Evolutionary conservation across 257 asterid genomes (phyloP), one percentile per base, ranked within the genome.

Genomic region (Cordia subcordata): DNA sequence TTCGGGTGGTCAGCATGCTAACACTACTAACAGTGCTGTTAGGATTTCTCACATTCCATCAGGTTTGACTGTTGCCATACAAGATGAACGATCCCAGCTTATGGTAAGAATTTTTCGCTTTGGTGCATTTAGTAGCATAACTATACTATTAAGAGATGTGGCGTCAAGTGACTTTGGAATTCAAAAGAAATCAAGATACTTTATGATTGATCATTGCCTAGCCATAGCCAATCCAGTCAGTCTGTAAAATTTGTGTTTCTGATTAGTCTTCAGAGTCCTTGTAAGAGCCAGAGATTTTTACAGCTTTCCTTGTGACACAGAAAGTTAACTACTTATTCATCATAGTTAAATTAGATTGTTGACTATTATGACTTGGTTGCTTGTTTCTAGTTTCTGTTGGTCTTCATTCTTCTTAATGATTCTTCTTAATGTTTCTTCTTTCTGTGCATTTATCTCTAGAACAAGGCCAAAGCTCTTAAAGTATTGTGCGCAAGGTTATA

Each of bases 81-180:
- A 88, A 70, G 97, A 92, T 58, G 97, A 88, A 65, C 81, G 97
- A 66, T 92, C 99, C 76, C 97, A 92, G 73, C 97, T 88, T 71
- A 79, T 68, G 96, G 96, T 80, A 73, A 66, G 62, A 66, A 14
- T 15, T 17, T 60, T n/a, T 44, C 11, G 6, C 10, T 3, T 27
- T 27, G 6, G 6, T 27, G 35, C 35, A 27, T 27, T 27, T 27
- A 1, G 6, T 27, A 27, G 6, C 6, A 1, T 27, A 27, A 6
- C 35, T 27, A 27, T 27, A 27, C 35, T 1, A 6, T 3, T 27
- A 1, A 6, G 35, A 1, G 35, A n/a, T 6, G 35, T 27, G 35
- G 4, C 35, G 3, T 27, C 35, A 27, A 27, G 35, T 27, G 35
- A 27, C 35, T 27, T 6, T 27, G 35, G 6, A 27, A 27, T n/a